Evolutionary conservation across 352 stramenopile species (phyloP).

Genomic region (Thraustotheca clavata): DNA sequence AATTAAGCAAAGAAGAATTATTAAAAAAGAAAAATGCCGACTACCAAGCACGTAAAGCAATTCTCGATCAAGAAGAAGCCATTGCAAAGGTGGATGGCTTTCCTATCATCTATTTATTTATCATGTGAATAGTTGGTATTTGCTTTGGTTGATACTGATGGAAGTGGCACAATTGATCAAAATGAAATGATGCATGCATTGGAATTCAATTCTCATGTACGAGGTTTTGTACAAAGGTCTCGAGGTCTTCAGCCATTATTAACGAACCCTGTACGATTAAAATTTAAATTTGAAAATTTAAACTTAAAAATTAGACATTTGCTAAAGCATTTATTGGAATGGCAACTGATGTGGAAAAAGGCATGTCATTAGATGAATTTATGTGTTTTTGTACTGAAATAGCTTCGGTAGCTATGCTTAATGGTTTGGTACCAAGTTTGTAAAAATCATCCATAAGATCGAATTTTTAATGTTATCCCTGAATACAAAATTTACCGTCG

Average conservation of each 20-base stretch:
- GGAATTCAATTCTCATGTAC: conserved; percentile 25
- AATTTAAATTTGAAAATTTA: background rate
- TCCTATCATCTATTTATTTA: background rate
- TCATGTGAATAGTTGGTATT: conserved; percentile 49
- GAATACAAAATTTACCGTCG: too few species aligned
- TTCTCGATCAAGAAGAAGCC: conserved; percentile 16
- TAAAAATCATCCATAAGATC: background rate
- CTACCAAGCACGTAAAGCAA: conserved; percentile 15
- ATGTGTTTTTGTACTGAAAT: conserved; percentile 66
- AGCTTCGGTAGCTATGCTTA: conserved; percentile 36
- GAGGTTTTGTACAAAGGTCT: conserved; percentile 33
- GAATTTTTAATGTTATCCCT: too few species aligned
- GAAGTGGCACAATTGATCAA: conserved; percentile 50
- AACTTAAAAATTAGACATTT: conserved; percentile 28
- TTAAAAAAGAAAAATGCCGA: conserved; percentile 6
- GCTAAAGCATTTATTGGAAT: conserved; percentile 53
- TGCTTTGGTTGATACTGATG: conserved; percentile 42
- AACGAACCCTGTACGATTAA: conserved; percentile 25
- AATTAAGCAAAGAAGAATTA: conserved; percentile 32
- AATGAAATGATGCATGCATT: conserved; percentile 45
- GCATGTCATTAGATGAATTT: conserved; percentile 64
- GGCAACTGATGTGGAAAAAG: conserved; percentile 42
- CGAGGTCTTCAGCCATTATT: conserved; percentile 49
- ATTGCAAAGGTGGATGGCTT: conserved; percentile 12
- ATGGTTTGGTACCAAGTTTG: conserved; percentile 28